Percentiles rank a stretch among this genome's conserved stretches.
Conservation (phyloP, 768 basidiomycete genomes). For the Naganishia kalamii region DNA sequence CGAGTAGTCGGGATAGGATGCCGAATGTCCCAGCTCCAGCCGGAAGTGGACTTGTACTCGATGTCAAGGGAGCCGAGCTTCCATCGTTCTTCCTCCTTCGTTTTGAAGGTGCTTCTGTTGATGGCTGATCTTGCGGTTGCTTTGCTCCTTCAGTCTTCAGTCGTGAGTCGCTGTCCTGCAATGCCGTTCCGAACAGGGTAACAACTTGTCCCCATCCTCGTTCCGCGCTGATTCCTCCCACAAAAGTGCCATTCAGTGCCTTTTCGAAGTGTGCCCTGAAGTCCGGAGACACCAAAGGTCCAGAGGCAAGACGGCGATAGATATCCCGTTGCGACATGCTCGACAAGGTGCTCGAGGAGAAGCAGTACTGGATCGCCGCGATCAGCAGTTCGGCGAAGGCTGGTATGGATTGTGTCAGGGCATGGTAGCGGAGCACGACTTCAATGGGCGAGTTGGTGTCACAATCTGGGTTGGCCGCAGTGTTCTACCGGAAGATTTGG, state of each 20-base stretch:
- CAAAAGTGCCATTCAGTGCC: constrained; percentile 2
- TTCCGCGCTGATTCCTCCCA: constrained; percentile 6
- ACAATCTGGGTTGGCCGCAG: neutral
- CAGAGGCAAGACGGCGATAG: constrained; percentile 10
- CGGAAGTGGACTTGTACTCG: neutral
- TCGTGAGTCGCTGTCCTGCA: neutral
- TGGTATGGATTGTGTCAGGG: constrained; percentile 15
- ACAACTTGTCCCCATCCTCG: constrained; percentile 16
- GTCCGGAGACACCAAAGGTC: constrained; percentile 3
- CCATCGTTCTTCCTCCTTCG: constrained; percentile 16
- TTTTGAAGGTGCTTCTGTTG: constrained; percentile 1
- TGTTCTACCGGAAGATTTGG: neutral
- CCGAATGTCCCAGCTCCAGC: neutral
- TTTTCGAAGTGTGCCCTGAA: neutral
- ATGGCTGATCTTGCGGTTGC: neutral
- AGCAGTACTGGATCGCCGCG: constrained; percentile 1
- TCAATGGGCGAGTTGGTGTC: neutral
- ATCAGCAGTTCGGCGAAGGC: neutral
- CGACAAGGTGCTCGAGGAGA: neutral
- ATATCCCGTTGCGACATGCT: neutral
- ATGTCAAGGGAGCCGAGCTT: neutral
- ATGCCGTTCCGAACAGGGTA: neutral
- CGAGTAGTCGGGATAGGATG: constrained; percentile 6
- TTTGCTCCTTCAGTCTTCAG: neutral
- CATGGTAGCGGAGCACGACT: constrained; percentile 2